Conservation (phyloP, 2,329 filamentous ascomycete genomes). For the Talaromyces sp. region DNA sequence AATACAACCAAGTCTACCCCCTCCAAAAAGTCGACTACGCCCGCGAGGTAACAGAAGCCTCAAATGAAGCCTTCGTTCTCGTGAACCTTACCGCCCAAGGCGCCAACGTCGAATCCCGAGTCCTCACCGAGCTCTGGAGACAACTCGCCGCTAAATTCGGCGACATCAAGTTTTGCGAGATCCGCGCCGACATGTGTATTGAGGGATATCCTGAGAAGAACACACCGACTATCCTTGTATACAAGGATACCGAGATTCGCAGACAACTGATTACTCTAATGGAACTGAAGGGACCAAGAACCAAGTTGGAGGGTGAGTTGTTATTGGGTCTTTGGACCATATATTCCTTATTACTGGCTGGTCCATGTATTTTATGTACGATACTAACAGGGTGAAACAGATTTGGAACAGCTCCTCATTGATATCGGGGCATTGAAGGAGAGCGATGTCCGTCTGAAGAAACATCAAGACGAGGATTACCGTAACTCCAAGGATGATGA, state of each 20-base stretch:
- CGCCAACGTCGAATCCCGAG: constrained; percentile 80
- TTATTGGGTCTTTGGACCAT: background rate
- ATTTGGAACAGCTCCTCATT: constrained; percentile 80
- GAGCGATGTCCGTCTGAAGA: constrained; percentile 74
- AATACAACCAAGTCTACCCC: constrained; percentile 90
- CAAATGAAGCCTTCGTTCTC: constrained; percentile 66
- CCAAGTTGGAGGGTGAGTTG: constrained; percentile 60
- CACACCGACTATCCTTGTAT: constrained; percentile 90
- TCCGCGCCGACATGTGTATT: constrained; percentile 87
- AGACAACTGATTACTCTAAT: constrained; percentile 89
- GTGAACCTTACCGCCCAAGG: constrained; percentile 81
- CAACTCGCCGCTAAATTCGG: constrained; percentile 82
- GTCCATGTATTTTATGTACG: no score
- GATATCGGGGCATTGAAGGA: constrained; percentile 78
- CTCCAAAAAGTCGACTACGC: constrained; percentile 93
- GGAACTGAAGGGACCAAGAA: constrained; percentile 73
- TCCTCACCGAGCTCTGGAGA: constrained; percentile 83
- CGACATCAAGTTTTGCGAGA: constrained; percentile 97
- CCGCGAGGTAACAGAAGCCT: constrained; percentile 88
- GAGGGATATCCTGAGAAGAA: constrained; percentile 95
- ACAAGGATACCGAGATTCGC: constrained; percentile 88
- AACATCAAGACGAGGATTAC: constrained; percentile 55
- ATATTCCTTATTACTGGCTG: no score
- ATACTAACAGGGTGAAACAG: constrained; percentile 33
- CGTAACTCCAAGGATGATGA: constrained; percentile 57